Evolutionary conservation across 2,329 filamentous ascomycete genomes (phyloP).

Genomic region (Cercospora berteroae): DNA sequence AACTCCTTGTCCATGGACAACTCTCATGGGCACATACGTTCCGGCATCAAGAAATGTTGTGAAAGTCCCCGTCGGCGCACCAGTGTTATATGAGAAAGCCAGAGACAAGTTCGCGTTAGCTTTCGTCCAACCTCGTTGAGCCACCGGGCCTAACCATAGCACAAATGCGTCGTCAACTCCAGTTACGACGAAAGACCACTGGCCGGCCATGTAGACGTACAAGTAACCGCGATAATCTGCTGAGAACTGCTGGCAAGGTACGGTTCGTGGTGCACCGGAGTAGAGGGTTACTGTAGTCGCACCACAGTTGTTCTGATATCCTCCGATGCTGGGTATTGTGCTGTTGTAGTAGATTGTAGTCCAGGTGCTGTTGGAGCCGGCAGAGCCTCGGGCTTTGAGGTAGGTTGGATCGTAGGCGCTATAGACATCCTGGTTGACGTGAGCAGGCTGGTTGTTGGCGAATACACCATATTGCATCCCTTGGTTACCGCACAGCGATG

Average conservation of each 20-base stretch:
- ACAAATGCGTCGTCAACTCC: constrained; percentile 15
- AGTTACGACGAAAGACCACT: constrained; percentile 11
- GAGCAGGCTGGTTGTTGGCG: constrained; percentile 12
- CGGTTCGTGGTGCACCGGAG: background rate
- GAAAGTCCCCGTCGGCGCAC: background rate
- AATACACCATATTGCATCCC: constrained; percentile 17
- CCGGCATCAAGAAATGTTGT: constrained; percentile 3
- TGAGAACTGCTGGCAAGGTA: constrained; percentile 14
- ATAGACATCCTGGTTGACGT: constrained; percentile 6
- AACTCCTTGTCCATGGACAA: constrained; percentile 17
- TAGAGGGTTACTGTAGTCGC: constrained; percentile 1
- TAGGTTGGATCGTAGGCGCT: constrained; percentile 13
- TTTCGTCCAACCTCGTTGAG: constrained; percentile 17
- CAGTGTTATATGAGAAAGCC: constrained; percentile 5
- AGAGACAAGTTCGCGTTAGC: constrained; percentile 11
- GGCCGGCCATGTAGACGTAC: constrained; percentile 13
- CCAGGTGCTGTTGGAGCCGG: constrained; percentile 10
- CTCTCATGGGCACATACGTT: constrained; percentile 12
- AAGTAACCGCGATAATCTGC: constrained; percentile 15
- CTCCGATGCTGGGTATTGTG: constrained; percentile 3
- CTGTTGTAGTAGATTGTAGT: constrained; percentile 16
- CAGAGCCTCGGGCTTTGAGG: constrained; percentile 7
- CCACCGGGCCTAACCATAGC: constrained; percentile 9
- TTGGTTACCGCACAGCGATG: constrained; percentile 14
- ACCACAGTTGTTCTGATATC: constrained; percentile 4